These are phyloP conservation scores for Mucor lusitanicus DNA, from an alignment of 371 early-diverging fungal genomes.

Conservation along the genomic window DNA sequence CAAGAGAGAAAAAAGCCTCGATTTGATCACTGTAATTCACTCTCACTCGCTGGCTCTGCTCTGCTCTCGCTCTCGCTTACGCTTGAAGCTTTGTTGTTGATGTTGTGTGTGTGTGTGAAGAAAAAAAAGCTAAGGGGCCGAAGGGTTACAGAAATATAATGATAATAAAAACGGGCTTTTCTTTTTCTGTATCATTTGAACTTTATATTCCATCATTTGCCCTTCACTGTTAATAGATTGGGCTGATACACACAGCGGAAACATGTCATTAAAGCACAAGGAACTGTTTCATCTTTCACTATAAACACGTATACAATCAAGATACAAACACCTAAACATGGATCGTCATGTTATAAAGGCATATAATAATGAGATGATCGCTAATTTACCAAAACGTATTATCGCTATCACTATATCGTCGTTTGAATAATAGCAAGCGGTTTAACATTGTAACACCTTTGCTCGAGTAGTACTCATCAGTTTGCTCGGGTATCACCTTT, in stretches of 20 bases:
- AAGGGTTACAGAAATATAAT: conserved; percentile 24
- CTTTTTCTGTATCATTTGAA: conserved; percentile 4
- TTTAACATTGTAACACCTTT: background rate
- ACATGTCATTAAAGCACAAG: background rate
- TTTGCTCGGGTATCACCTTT: background rate
- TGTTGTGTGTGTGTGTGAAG: conserved; percentile 3
- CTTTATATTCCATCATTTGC: background rate
- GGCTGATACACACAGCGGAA: background rate
- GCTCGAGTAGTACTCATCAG: background rate
- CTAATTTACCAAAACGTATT: background rate
- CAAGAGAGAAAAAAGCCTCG: background rate
- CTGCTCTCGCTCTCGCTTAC: background rate
- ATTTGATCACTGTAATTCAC: too few species aligned
- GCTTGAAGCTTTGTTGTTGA: background rate
- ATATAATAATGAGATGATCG: background rate
- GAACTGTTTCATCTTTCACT: background rate
- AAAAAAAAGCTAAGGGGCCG: conserved; percentile 20
- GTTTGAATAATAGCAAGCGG: background rate
- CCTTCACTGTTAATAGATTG: background rate
- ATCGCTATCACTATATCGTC: background rate
- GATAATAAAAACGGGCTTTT: conserved; percentile 4
- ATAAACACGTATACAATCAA: background rate
- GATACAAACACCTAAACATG: background rate
- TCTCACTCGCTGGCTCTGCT: background rate
- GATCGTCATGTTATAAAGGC: background rate